Evolutionary conservation across 352 stramenopile genomes (phyloP).

Genomic region (Phytophthora chlamydospora): DNA sequence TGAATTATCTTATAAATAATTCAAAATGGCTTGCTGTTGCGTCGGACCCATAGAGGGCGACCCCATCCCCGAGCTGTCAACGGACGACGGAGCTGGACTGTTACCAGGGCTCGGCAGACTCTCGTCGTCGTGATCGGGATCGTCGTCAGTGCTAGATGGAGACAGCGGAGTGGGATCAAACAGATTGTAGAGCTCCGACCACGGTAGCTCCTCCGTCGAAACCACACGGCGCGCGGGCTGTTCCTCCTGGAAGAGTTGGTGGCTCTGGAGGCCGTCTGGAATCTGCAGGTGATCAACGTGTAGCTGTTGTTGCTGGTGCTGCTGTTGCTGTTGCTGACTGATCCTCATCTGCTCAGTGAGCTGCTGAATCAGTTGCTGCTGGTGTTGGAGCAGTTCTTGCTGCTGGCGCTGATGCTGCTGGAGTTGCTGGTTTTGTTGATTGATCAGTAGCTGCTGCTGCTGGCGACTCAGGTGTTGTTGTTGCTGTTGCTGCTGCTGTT

Average conservation of each 20-base stretch:
- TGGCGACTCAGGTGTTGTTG: conserved; percentile 32
- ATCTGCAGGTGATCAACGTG: conserved; percentile 27
- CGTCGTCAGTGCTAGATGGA: conserved; percentile 50
- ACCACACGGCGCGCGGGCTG: conserved; percentile 63
- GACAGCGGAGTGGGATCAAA: conserved; percentile 64
- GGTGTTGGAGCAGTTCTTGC: conserved; percentile 32
- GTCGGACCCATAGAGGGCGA: conserved; percentile 24
- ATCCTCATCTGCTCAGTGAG: conserved; percentile 46
- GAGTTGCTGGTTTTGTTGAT: conserved; percentile 46
- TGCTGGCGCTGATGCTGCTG: conserved; percentile 44
- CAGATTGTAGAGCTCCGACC: conserved; percentile 85
- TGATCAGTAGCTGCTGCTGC: conserved; percentile 29
- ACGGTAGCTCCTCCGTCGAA: conserved; percentile 74
- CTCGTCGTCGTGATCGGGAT: conserved; percentile 65
- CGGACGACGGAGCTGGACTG: conserved; percentile 27
- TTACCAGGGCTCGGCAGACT: conserved; percentile 42
- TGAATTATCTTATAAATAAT: conserved; percentile 67
- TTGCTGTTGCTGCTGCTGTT: conserved; percentile 34
- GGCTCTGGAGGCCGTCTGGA: conserved; percentile 54
- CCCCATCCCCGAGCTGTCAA: conserved; percentile 17
- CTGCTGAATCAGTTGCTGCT: conserved; percentile 42
- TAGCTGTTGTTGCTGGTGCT: conserved; percentile 21
- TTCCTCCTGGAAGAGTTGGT: conserved; percentile 73
- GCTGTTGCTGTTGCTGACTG: conserved; percentile 40
- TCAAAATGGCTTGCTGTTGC: conserved; percentile 49